Percentiles rank a stretch among this genome's conserved stretches.
phyloP scores from a whole-genome alignment of 164 flowering plant species.

The Taxillus chinensis region DNA sequence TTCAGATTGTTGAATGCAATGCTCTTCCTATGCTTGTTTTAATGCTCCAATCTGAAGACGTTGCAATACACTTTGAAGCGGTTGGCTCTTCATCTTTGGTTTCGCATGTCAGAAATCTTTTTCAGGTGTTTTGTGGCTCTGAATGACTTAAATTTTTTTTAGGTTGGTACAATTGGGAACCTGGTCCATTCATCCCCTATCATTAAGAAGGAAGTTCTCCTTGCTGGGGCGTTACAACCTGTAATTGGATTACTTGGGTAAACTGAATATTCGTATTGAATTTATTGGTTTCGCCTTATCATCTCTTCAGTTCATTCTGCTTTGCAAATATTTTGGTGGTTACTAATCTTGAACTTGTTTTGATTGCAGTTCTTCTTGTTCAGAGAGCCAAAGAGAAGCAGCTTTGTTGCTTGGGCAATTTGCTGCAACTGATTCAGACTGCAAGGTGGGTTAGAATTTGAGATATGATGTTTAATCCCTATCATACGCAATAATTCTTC shows the following conservation, averaged over 20 bases:
- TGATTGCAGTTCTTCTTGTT: conserved; percentile 69
- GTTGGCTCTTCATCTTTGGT: conserved; percentile 24
- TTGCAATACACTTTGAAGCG: conserved; percentile 97
- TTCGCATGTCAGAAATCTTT: neutral
- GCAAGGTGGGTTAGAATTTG: conserved; percentile 46
- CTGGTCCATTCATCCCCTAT: conserved; percentile 94
- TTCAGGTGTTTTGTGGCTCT: neutral
- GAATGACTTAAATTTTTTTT: neutral
- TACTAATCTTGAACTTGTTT: neutral
- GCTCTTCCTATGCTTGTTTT: conserved; percentile 88
- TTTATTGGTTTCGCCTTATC: neutral
- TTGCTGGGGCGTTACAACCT: conserved; percentile 95
- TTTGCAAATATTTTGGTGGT: neutral
- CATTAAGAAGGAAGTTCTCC: conserved; percentile 91
- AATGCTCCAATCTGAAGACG: conserved; percentile 92
- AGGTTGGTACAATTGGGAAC: conserved; percentile 99
- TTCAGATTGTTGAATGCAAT: conserved; percentile 96
- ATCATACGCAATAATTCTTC: too few relatives aligned
- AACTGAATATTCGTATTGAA: neutral
- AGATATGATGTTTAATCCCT: neutral
- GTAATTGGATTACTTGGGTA: conserved; percentile 90
- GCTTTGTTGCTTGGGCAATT: conserved; percentile 90
- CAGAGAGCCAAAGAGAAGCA: conserved; percentile 91
- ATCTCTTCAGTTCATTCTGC: neutral
- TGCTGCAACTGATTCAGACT: conserved; percentile 92